Base-by-base conservation (phyloP, 1,284 basidiomycete genomes). In the Ustilago tritici region DNA sequence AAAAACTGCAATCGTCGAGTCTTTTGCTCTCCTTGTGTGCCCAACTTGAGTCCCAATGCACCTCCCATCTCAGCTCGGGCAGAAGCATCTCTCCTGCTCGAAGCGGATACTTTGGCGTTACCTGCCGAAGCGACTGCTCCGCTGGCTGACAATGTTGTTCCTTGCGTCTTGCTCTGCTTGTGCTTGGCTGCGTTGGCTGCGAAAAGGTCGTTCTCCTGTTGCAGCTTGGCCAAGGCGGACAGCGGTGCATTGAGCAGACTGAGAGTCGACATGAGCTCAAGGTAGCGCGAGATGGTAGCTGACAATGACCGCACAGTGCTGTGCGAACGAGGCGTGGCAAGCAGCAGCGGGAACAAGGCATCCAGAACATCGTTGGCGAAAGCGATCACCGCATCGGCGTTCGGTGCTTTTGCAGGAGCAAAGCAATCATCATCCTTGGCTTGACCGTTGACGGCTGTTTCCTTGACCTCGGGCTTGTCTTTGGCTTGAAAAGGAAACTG, bases 31-130 rank as follows among this genome's bases (percentile, higher is more conserved):
- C 65, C 71, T 50, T 65, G 67, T 17, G 74, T 75, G 23, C 76
- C 76, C 47, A 78, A 49, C 55, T 61, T 66, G 67, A 78, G 31
- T 23, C 71, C 76, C 32, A 76, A 46, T 57, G 71, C 78, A 31
- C 78, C 78, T 14, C 78, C 78, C 61, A 73, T 80, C 56, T 80
- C 75, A n/a, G 68, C 71, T n/a, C 73, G 53, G n/a, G 69, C 73
- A 28, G 65, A 52, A 19, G 65, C 63, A 28, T 61, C 58, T 43
- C 53, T 59, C 56, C 62, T 62, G 65, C 63, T 68, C 60, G 54
- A 66, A 14, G 57, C 54, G 17, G 32, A 49, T 12, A 77, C 75
- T 31, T 66, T 66, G 50, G 54, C 43, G 19, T 78, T 78, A n/a
- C 71, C 71, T 19, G 71, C 70, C 34, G 76, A 78, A 9, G 61